phyloP scores from a whole-genome alignment of 108 stramenopile species.

The Cylindrotheca fusiformis region DNA sequence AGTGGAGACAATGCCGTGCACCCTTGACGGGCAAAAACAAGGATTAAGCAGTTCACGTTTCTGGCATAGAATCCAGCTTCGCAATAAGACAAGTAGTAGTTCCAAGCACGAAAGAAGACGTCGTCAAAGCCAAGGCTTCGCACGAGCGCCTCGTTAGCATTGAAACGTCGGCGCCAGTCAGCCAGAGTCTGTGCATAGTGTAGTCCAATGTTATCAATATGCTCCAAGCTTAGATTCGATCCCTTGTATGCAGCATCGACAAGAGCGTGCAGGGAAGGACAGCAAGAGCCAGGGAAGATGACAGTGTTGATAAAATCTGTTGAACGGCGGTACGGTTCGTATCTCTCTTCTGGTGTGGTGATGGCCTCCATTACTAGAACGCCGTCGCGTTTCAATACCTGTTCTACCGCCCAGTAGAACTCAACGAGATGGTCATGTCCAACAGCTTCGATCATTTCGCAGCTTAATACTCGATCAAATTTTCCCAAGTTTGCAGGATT shows the following conservation, averaged over 20 bases:
- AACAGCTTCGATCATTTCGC: constrained; percentile 99
- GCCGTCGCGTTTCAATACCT: constrained; percentile 82
- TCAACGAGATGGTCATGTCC: constrained; percentile 90
- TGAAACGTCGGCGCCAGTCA: constrained; percentile 94
- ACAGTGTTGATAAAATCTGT: constrained; percentile 97
- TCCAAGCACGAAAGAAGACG: constrained; percentile 92
- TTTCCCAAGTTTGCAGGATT: constrained; percentile 56
- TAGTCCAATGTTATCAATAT: constrained; percentile 89
- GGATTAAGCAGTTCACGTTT: constrained; percentile 73
- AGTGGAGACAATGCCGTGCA: constrained; percentile 58
- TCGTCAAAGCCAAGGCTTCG: constrained; percentile 90
- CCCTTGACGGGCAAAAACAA: constrained; percentile 77
- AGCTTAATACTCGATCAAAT: constrained; percentile 93
- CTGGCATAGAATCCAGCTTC: constrained; percentile 91
- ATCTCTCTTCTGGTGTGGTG: constrained; percentile 93
- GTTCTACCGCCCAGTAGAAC: constrained; percentile 91
- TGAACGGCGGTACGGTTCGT: constrained; percentile 82
- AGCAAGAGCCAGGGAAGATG: constrained; percentile 93
- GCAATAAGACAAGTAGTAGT: constrained; percentile 95
- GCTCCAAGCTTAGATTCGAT: constrained; percentile 78
- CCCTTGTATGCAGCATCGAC: constrained; percentile 81
- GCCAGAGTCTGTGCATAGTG: constrained; percentile 95
- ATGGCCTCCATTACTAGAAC: constrained; percentile 96
- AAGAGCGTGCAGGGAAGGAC: constrained; percentile 88
- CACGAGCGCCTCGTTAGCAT: constrained; percentile 58